Base-by-base conservation (phyloP, 257 asterid species). In the Rauvolfia tetraphylla region DNA sequence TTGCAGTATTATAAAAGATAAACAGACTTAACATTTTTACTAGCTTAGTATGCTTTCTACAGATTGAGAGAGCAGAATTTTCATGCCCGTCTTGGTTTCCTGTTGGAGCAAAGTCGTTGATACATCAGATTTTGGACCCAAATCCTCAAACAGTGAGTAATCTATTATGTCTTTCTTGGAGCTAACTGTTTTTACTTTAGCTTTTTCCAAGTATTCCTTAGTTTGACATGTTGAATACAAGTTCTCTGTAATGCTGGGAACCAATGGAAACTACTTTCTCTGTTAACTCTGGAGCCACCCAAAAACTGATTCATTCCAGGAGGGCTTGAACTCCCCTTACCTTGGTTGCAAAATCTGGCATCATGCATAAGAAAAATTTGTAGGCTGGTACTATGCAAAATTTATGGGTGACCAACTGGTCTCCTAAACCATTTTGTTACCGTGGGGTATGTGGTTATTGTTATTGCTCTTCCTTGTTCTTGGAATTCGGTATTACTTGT, bases 31-130 rank as follows among this genome's bases (percentile, higher is more conserved):
- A 13, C 59, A 27, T 13, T 73, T 31, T 61, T 53, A 59, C 44
- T 14, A 10, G 59, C 23, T 51, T 15, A 63, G 31, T 39, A 17
- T 54, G 54, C 73, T 80, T 53, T 87, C 70, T 86, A 83, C 96
- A 95, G 99, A 95, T 95, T 72, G 98, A 93, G 72, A 91, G 79
- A 86, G 97, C 99, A 36, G 88, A 91, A 29, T 95, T 91, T 85
- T 84, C 96, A 48, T 93, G 95, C 84, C 98, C 99, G 18, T 86
- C 97, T 58, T 93, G 95, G 97, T 95, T 95, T 79, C 93, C 99
- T 25, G 85, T 93, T 78, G 98, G 98, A 85, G 99, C 97, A 27
- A 95, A 87, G 84, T 90, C 98, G 76, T 89, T 95, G 87, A 91
- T 95, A 82, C 85, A 82, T 72, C 88, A 87, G 79, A 90, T 91